Evolutionary conservation across 331 rosid species (phyloP).

Genomic region (Arachis monticola): DNA sequence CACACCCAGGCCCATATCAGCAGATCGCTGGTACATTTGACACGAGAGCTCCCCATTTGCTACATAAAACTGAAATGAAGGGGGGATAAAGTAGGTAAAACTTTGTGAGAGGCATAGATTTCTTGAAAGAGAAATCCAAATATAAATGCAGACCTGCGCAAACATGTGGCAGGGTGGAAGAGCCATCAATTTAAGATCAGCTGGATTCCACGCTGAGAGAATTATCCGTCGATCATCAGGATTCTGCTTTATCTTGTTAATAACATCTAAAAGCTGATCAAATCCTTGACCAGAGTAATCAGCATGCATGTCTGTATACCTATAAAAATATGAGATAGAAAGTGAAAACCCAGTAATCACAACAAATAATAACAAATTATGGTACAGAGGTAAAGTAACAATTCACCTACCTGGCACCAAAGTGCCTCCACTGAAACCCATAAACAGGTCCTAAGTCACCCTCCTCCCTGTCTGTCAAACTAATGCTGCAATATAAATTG

Average conservation of each 20-base stretch:
- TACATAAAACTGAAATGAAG: conserved; percentile 74
- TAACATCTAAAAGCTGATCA: conserved; percentile 92
- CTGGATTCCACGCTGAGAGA: conserved; percentile 97
- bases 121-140: conserved; percentile 35
- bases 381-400: conserved; percentile 8
- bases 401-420: conserved; percentile 89
- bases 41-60: conserved; percentile 91
- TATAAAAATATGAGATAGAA: conserved; percentile 45
- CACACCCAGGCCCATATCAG: conserved; percentile 94
- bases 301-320: conserved; percentile 96
- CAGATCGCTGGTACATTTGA: conserved; percentile 98
- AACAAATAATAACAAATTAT: conserved; percentile 21
- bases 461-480: conserved; percentile 83
- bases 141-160: conserved; percentile 73
- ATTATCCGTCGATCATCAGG: conserved; percentile 92
- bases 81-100: conserved; percentile 15
- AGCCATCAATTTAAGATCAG: conserved; percentile 94
- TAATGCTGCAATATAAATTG: conserved; percentile 61
- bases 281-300: conserved; percentile 93
- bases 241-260: conserved; percentile 81
- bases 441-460: conserved; percentile 98
- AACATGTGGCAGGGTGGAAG: conserved; percentile 99
- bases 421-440: conserved; percentile 99
- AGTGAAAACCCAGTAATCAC: conserved; percentile 4
- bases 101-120: background rate